Percentiles rank a stretch among this genome's conserved stretches.
Conservation (phyloP, 1,139 yeast genomes). For the Debaryomycetaceae sp. region DNA sequence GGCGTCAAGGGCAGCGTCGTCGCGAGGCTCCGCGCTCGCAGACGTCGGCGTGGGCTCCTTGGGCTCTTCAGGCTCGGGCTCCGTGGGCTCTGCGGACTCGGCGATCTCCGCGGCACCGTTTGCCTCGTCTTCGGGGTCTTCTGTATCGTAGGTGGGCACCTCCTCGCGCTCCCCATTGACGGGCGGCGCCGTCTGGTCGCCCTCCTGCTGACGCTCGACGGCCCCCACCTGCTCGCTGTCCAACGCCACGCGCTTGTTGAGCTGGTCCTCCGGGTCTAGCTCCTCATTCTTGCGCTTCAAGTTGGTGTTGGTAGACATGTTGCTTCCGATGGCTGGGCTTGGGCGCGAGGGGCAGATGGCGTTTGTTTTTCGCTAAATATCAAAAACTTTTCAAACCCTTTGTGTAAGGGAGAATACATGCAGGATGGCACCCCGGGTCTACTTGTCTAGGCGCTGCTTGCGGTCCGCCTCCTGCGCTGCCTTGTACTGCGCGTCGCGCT, state of each 20-base stretch:
- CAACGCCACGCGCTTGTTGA: slow-evolving; percentile 64
- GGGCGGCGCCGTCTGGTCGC: slow-evolving; percentile 41
- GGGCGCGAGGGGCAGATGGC: too few relatives aligned
- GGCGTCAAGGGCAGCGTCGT: slow-evolving; percentile 7
- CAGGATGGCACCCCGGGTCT: too few relatives aligned
- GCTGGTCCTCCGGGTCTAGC: slow-evolving; percentile 35
- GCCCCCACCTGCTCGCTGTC: slow-evolving; percentile 48
- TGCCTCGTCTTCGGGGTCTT: slow-evolving; percentile 6
- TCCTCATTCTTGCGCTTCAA: slow-evolving; percentile 71
- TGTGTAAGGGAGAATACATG: too few relatives aligned
- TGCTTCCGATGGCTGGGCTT: background rate
- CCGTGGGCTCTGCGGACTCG: slow-evolving; percentile 7
- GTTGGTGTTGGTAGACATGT: slow-evolving; percentile 25
- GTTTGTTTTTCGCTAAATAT: too few relatives aligned
- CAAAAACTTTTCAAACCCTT: background rate
- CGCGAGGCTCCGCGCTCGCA: slow-evolving; percentile 1
- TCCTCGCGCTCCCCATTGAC: slow-evolving; percentile 10
- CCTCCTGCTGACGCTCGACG: slow-evolving; percentile 32
- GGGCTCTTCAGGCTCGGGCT: slow-evolving; percentile 7
- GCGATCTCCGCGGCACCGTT: slow-evolving; percentile 6
- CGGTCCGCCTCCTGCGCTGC: slow-evolving; percentile 47
- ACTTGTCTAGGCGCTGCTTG: slow-evolving; percentile 11
- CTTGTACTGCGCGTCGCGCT: slow-evolving; percentile 60
- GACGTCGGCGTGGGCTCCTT: slow-evolving; percentile 4
- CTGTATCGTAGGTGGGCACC: slow-evolving; percentile 1